A percentile compares a stretch with the other conserved stretches of the same genome.
Evolutionary conservation across 78 protist species (phyloP).

Genomic region (Dictyostelium capitatum): DNA sequence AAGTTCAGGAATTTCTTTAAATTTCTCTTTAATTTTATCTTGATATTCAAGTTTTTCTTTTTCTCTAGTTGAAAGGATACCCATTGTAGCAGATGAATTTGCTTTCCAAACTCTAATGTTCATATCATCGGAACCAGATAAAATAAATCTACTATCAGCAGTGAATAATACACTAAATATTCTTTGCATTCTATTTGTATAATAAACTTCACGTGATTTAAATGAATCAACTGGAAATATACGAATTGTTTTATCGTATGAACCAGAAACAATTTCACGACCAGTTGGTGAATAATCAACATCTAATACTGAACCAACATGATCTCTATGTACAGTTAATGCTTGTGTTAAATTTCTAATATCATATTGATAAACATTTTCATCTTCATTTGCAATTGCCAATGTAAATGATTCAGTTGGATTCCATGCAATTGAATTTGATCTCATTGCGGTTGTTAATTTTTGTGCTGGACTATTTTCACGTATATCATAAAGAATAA

Average conservation of each 20-base stretch:
- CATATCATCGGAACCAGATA: slow-evolving; percentile 94
- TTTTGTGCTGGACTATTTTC: slow-evolving; percentile 83
- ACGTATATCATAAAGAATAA: slow-evolving; percentile 94
- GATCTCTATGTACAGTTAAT: slow-evolving; percentile 91
- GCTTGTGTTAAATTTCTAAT: slow-evolving; percentile 93
- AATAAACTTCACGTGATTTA: slow-evolving; percentile 91
- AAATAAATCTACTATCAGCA: slow-evolving; percentile 89
- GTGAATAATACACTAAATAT: slow-evolving; percentile 86
- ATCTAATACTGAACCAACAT: slow-evolving; percentile 93
- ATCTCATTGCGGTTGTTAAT: slow-evolving; percentile 67
- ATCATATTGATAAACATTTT: slow-evolving; percentile 96
- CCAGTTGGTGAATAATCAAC: slow-evolving; percentile 98
- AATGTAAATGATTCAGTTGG: slow-evolving; percentile 94
- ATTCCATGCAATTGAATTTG: slow-evolving; percentile 93
- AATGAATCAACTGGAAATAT: slow-evolving; percentile 75
- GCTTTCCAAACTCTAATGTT: slow-evolving; percentile 95
- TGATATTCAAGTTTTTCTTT: slow-evolving; percentile 35
- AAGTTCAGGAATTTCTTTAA: slow-evolving; percentile 71
- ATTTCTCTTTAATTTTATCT: slow-evolving; percentile 68
- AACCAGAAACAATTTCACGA: slow-evolving; percentile 92
- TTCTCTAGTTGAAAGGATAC: slow-evolving; percentile 36
- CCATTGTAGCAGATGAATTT: slow-evolving; percentile 71
- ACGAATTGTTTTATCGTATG: slow-evolving; percentile 95
- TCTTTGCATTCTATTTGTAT: slow-evolving; percentile 96
- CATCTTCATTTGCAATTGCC: slow-evolving; percentile 95